phyloP scores from a whole-genome alignment of 176 grass and related monocot species.

The Neostapfia colusana region DNA sequence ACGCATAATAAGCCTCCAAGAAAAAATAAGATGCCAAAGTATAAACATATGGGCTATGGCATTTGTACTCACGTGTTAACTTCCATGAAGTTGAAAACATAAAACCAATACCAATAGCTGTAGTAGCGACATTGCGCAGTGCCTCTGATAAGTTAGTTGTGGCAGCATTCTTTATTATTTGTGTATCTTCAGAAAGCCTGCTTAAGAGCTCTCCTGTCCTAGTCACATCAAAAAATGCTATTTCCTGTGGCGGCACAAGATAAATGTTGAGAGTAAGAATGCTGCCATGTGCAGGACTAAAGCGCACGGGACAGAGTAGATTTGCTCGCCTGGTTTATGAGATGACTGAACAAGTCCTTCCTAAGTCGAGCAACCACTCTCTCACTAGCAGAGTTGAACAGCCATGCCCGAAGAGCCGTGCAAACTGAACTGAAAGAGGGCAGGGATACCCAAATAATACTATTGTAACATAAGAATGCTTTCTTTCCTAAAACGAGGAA shows the following conservation, averaged over 20 bases:
- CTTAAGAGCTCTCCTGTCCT: constrained; percentile 96
- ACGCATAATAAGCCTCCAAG: background rate
- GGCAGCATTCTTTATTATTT: constrained; percentile 98
- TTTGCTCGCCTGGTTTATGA: constrained; percentile 68
- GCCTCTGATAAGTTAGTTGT: constrained; percentile 98
- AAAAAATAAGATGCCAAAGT: background rate
- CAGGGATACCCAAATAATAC: constrained; percentile 11
- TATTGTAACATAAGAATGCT: background rate
- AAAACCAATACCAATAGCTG: constrained; percentile 82
- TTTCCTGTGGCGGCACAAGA: constrained; percentile 61
- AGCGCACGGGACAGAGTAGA: background rate
- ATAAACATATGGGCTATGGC: constrained; percentile 32
- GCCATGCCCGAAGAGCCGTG: constrained; percentile 74
- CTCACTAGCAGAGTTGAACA: constrained; percentile 93
- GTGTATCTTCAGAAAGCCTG: constrained; percentile 96
- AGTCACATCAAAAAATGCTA: constrained; percentile 98
- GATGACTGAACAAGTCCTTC: constrained; percentile 96
- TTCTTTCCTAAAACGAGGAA: constrained; percentile 4
- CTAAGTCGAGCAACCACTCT: constrained; percentile 93
- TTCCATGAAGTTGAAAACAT: constrained; percentile 99
- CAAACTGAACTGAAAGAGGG: constrained; percentile 85
- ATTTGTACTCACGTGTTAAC: constrained; percentile 74
- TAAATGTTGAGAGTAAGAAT: constrained; percentile 18
- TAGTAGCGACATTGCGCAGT: constrained; percentile 80
- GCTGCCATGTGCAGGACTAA: background rate